Base-by-base conservation (phyloP, 2,329 filamentous ascomycete genomes). In the Penicillium brevicompactum region DNA sequence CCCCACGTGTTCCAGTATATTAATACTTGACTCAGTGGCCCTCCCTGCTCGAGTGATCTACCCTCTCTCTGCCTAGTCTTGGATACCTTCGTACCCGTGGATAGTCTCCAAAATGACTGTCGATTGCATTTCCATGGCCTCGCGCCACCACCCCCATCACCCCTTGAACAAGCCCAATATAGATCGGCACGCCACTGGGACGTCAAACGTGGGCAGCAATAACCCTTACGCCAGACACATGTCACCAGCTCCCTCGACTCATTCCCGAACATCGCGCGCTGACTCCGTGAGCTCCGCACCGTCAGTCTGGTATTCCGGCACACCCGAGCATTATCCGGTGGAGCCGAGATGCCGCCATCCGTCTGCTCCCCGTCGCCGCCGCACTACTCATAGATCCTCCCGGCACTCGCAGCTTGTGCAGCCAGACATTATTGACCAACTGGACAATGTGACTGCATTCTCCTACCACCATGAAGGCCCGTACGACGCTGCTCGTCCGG, bases 381-480 rank as follows among this genome's bases (percentile, higher is more conserved):
- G n/a, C 22, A 53, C 53, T 31, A 62, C 56, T 13, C 62, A 57
- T 8, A 55, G 55, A 37, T 61, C 58, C 51, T 57, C 61, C 2
- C 65, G 61, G 0, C 50, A 65, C 37, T 70, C 69, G 8, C 59
- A 60, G 24, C 59, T 70, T 14, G 84, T 87, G 24, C 83, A 83
- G 44, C 83, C 90, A 1, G 92, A 97, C 71, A 80, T 82, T 8
- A 94, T 97, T 66, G 93, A 97, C 71, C 78, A 80, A 5, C 84
- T 97, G 1, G 93, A 96, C 69, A 81, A 78, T 50, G 78, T 82
- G 2, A 73, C 83, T n/a, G 83, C 84, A 48, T 82, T 81, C 16
- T 76, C 82, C 2, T 96, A 96, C 73, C 93, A 97, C 72, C 93
- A 97, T 67, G 90, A 88, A 60, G 92, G 93, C 0, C 93, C 93